Percentiles rank a stretch among this genome's conserved stretches.
phyloP scores from a whole-genome alignment of 371 early-diverging fungal genomes.

The Circinella umbellata region DNA sequence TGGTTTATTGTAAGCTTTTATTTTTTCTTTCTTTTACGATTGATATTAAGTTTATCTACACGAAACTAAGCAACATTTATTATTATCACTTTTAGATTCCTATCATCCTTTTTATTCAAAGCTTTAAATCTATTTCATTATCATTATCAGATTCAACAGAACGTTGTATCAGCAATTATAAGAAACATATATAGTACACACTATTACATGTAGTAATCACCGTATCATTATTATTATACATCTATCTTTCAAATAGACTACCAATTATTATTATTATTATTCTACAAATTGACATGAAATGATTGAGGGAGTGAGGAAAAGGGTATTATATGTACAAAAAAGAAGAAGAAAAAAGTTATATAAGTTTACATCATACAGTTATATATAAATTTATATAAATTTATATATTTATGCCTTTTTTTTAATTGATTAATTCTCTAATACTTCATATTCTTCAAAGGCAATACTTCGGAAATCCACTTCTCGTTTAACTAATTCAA shows the following conservation, averaged over 20 bases:
- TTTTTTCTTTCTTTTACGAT: background rate
- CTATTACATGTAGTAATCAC: too few species aligned
- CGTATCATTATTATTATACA: too few species aligned
- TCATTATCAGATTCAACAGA: background rate
- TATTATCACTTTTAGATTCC: conserved; percentile 3
- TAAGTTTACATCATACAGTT: background rate
- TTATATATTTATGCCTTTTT: background rate
- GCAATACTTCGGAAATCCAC: conserved; percentile 56
- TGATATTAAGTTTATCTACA: background rate
- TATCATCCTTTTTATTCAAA: conserved; percentile 1
- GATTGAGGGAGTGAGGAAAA: too few species aligned
- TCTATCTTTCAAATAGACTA: too few species aligned
- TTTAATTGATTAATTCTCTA: background rate
- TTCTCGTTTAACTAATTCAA: conserved; percentile 73
- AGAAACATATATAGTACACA: background rate
- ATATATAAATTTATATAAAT: too few species aligned
- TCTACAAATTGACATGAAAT: too few species aligned
- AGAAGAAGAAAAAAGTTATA: background rate
- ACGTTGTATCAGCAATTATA: background rate
- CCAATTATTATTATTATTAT: too few species aligned
- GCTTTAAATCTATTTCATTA: conserved; percentile 7
- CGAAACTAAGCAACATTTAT: background rate
- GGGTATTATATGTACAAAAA: too few species aligned
- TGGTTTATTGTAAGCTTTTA: conserved; percentile 40
- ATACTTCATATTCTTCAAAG: conserved; percentile 27